Evolutionary conservation across 768 basidiomycete genomes (phyloP).

Genomic region (Daedalea quercina): DNA sequence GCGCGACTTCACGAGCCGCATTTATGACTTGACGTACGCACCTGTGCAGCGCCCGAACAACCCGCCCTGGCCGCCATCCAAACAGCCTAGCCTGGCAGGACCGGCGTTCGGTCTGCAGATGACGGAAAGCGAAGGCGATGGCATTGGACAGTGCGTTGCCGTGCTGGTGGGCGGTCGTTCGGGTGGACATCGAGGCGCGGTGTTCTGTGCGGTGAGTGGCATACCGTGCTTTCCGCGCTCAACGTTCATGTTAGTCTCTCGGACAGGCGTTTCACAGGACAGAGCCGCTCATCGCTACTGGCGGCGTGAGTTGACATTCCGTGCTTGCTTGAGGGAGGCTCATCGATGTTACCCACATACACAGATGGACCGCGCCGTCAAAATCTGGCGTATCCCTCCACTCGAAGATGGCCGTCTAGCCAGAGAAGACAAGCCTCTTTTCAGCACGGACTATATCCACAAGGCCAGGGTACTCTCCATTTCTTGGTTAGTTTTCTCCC

Average conservation of each 20-base stretch:
- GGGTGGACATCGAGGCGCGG: constrained; percentile 68
- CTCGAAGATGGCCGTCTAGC: constrained; percentile 31
- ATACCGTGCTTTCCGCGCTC: background rate
- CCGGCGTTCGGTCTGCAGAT: constrained; percentile 64
- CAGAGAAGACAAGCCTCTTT: constrained; percentile 72
- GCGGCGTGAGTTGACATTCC: constrained; percentile 47
- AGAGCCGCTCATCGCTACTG: constrained; percentile 65
- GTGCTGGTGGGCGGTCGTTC: constrained; percentile 66
- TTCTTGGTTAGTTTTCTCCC: constrained; percentile 38
- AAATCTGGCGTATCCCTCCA: constrained; percentile 62
- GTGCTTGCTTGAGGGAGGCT: background rate
- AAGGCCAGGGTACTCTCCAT: constrained; percentile 59
- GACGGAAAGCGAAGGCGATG: constrained; percentile 53
- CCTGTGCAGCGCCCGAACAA: constrained; percentile 36
- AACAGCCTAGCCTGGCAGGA: constrained; percentile 47
- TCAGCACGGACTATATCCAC: constrained; percentile 61
- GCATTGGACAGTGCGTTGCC: constrained; percentile 50
- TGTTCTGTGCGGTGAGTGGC: constrained; percentile 50
- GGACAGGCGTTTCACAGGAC: constrained; percentile 60
- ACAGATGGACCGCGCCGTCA: constrained; percentile 67
- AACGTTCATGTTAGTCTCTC: background rate
- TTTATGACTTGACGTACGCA: constrained; percentile 53
- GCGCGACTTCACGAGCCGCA: constrained; percentile 59
- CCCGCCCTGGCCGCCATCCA: constrained; percentile 52
- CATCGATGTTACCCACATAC: constrained; percentile 3